phyloP scores from a whole-genome alignment of 2,329 filamentous ascomycete species.

The Fusarium circinatum region DNA sequence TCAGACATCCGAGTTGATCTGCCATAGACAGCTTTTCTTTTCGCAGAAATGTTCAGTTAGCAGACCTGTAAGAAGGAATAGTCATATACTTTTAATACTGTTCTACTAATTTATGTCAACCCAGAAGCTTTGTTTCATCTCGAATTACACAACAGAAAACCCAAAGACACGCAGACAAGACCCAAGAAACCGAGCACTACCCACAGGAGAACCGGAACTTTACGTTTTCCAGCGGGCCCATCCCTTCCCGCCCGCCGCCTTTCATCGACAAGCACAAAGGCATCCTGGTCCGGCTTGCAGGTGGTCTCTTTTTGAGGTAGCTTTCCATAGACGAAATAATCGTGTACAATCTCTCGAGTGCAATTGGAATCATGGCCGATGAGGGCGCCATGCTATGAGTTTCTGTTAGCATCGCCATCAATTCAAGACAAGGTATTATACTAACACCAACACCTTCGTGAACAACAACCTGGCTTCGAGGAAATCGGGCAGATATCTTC shows the following conservation, averaged over 20 bases:
- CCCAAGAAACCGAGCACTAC: not conserved
- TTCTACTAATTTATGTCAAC: not conserved
- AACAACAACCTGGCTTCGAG: not conserved
- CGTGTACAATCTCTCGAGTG: fast-evolving
- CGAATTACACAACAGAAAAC: not conserved
- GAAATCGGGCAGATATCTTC: not conserved
- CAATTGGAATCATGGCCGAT: fast-evolving
- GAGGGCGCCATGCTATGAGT: not conserved
- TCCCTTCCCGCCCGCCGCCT: fast-evolving
- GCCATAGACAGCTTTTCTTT: not conserved
- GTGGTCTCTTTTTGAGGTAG: fast-evolving
- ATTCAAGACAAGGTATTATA: not conserved
- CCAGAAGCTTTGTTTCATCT: not conserved
- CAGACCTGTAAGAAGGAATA: not conserved
- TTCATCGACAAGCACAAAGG: fast-evolving
- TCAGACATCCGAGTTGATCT: not conserved
- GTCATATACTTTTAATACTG: not conserved
- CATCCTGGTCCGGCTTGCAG: not conserved
- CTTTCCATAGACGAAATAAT: not conserved
- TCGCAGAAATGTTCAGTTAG: too few species aligned
- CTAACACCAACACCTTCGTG: not conserved
- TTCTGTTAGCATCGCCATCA: not conserved
- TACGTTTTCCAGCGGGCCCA: not conserved
- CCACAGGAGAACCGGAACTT: not conserved
- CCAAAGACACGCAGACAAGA: not conserved